A percentile compares a stretch with the other conserved stretches of the same genome.
phyloP scores from a whole-genome alignment of 441 rosid species.

The Manihot esculenta region DNA sequence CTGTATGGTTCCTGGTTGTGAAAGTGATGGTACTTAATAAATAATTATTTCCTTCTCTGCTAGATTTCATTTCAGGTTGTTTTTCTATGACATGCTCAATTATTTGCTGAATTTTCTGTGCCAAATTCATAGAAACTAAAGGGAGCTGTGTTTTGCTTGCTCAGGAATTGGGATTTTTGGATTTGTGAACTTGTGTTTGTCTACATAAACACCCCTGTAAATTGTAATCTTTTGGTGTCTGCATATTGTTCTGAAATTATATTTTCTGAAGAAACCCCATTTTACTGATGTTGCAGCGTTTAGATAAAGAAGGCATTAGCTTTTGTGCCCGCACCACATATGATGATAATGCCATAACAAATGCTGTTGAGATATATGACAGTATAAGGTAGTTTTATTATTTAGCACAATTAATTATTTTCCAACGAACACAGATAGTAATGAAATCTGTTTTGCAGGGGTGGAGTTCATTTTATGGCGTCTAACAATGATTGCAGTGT shows the following conservation, averaged over 20 bases:
- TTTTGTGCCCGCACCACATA: constrained; percentile 79
- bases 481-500: constrained; percentile 88
- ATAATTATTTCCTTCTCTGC: neutral
- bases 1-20: neutral
- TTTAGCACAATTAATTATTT: neutral
- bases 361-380: constrained; percentile 81
- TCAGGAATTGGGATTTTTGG: no score
- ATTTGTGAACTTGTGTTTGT: no score
- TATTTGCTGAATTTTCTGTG: neutral
- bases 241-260: neutral
- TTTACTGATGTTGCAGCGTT: constrained; percentile 44
- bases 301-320: constrained; percentile 77
- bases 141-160: no score
- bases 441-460: constrained; percentile 37
- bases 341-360: constrained; percentile 85
- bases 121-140: neutral
- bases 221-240: neutral
- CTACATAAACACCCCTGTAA: neutral
- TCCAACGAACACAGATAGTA: neutral
- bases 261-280: neutral
- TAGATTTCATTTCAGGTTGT: neutral
- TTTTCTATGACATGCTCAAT: neutral
- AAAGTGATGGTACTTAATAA: neutral
- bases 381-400: constrained; percentile 49
- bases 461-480: constrained; percentile 77